Evolutionary conservation across 768 basidiomycete genomes (phyloP), one percentile per base, ranked within the genome.

Genomic region (Lyophyllum semitale): DNA sequence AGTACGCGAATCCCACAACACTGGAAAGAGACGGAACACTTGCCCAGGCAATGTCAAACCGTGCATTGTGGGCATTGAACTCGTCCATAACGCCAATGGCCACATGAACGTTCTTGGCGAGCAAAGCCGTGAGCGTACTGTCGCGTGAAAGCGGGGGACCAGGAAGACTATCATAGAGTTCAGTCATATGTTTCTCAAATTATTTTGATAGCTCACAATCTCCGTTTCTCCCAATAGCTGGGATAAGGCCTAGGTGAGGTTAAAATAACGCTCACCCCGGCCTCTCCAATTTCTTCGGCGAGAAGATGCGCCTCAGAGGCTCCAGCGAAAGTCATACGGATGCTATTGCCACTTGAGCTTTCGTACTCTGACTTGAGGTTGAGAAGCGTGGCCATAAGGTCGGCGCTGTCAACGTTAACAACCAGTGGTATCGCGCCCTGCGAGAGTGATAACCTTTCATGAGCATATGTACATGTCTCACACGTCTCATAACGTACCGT

Each of bases 321-420:
- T 35, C 88, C 84, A 4, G 75, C 68, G 54, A 90, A 79, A 0
- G 84, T 84, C 63, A 84, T 48, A n/a, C 63, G 68, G 29, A 78
- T 64, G 1, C 12, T 59, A 20, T 65, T 60, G 51, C 73, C 64
- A 12, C 67, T 72, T 0, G 50, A 62, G 0, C 45, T 60, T 46
- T 87, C 82, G 20, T 80, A 77, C 47, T 85, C 80, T 9, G 62
- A 61, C 66, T 86, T 88, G 56, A 94, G 79, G 4, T 59, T 62
- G 37, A 95, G 71, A 13, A 94, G 69, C 0, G 84, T 80, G 0
- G 88, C 83, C 65, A 94, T 93, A 48, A 87, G 76, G 66, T 94
- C 92, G 8, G 89, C 89, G 61, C 79, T 89, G 54, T 87, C 76
- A 13, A 84, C 85, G 1, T 80, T 71, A 18, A 93, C 68, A 2